phyloP scores from a whole-genome alignment of 441 rosid species.

The Corymbia calophylla region DNA sequence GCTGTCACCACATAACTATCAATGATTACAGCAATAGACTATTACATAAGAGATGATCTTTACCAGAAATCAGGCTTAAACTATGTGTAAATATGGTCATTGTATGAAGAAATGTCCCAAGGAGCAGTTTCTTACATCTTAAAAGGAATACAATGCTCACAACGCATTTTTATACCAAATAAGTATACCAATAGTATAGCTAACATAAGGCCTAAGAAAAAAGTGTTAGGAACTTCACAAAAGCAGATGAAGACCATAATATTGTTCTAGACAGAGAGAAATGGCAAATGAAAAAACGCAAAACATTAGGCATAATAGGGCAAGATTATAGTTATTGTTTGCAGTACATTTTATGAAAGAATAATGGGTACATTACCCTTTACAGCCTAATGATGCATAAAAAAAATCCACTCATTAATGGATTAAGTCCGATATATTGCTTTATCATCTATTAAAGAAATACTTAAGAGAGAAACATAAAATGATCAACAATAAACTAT shows the following conservation, averaged over 20 bases:
- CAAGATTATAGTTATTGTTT: not conserved
- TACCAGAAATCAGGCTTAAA: not conserved
- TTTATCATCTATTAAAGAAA: not conserved
- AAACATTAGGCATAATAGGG: not conserved
- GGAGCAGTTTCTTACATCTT: not conserved
- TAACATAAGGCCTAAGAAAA: not conserved
- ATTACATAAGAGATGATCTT: not conserved
- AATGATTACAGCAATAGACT: not conserved
- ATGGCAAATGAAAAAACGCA: not conserved
- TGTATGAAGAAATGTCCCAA: not conserved
- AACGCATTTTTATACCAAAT: not conserved
- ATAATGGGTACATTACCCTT: not conserved
- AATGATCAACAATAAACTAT: not conserved
- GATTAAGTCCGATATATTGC: not conserved
- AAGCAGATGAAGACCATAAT: rapidly evolving
- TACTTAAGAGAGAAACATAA: not conserved
- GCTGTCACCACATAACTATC: not conserved
- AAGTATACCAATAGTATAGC: not conserved
- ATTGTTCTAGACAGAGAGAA: not conserved
- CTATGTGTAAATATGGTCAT: not conserved
- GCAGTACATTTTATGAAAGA: not conserved
- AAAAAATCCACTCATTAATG: not conserved
- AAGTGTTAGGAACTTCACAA: not conserved
- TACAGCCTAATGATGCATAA: not conserved
- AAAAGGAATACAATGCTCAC: not conserved